Base-by-base conservation (phyloP, 2,329 filamentous ascomycete species). In the Fusarium albosuccineum region DNA sequence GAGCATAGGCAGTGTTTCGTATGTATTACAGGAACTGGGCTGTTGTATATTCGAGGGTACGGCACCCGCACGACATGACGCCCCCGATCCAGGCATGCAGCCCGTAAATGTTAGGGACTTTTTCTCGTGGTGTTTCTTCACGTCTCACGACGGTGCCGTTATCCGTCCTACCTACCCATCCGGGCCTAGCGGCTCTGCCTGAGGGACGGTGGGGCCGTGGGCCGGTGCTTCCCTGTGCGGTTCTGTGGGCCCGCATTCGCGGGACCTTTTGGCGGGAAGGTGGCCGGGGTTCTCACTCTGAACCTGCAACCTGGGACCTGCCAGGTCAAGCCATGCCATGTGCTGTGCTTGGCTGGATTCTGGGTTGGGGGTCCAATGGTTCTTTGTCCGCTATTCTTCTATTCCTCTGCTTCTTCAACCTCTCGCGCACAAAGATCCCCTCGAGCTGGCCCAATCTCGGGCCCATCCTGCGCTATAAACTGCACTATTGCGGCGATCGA, bases 231-330 rank as follows among this genome's bases (percentile, higher is more conserved):
- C 67, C 65, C 62, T 60, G 67, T 66, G 70, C 62, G 62, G 70
- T 67, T 62, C 62, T 69, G 50, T 71, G 64, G 70, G 46, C 63
- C 67, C 70, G 62, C 53, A 61, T 61, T 67, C 70, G 67, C 71
- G 70, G 71, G 71, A 73, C 69, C 71, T 73, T 73, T 73, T 73
- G 71, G 61, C 66, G 69, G 70, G 62, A 72, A 71, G 64, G 63
- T 62, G 64, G 60, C 64, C 62, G 51, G 67, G 71, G 69, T 56
- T 62, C 66, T 48, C 62, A 52, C 67, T 72, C 67, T 60, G 66
- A 67, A 62, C 64, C 61, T 69, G 60, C 58, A 62, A 67, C 66
- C 49, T 60, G 44, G 44, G 52, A 57, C 65, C 61, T 46, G 66
- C 42, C 66, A 66, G 57, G 65, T 58, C 61, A 62, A 57, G 60